These are phyloP conservation scores for Metarhizium album DNA, from an alignment of 2,329 filamentous ascomycete species.

Conservation along the genomic window DNA sequence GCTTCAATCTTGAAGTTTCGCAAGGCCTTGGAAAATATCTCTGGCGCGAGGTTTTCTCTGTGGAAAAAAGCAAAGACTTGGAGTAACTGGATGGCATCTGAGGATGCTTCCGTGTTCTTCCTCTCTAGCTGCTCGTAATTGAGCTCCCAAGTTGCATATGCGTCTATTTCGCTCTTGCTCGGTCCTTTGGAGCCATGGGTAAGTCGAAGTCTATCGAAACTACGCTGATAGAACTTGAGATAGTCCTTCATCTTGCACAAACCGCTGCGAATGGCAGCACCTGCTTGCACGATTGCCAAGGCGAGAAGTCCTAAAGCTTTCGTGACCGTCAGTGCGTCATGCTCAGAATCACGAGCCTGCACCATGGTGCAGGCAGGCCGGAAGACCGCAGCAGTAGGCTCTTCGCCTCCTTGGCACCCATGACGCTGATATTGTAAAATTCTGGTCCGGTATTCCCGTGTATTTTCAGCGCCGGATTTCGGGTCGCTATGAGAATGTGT, in stretches of 20 bases:
- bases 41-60: not conserved
- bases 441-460: slow-evolving; percentile 4
- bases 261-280: slow-evolving; percentile 4
- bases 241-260: slow-evolving; percentile 6
- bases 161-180: not conserved
- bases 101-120: slow-evolving; percentile 1
- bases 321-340: slow-evolving; percentile 3
- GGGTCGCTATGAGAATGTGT: slow-evolving; percentile 8
- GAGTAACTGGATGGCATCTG: slow-evolving; percentile 4
- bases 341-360: not conserved
- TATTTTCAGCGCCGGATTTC: slow-evolving; percentile 2
- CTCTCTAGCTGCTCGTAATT: slow-evolving; percentile 4
- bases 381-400: slow-evolving; percentile 5
- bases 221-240: slow-evolving; percentile 4
- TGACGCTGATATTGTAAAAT: slow-evolving; percentile 3
- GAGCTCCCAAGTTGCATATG: slow-evolving; percentile 5
- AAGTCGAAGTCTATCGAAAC: not conserved
- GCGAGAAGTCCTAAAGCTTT: slow-evolving; percentile 5
- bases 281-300: slow-evolving; percentile 9
- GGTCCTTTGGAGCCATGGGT: not conserved
- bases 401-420: slow-evolving; percentile 4
- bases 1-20: not conserved
- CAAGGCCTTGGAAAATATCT: not conserved
- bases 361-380: slow-evolving; percentile 6
- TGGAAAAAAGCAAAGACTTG: slow-evolving; percentile 7